A percentile compares a stretch with the other conserved stretches of the same genome.
Evolutionary conservation across 768 basidiomycete genomes (phyloP).

Genomic region (Podaxis carcinomalis): DNA sequence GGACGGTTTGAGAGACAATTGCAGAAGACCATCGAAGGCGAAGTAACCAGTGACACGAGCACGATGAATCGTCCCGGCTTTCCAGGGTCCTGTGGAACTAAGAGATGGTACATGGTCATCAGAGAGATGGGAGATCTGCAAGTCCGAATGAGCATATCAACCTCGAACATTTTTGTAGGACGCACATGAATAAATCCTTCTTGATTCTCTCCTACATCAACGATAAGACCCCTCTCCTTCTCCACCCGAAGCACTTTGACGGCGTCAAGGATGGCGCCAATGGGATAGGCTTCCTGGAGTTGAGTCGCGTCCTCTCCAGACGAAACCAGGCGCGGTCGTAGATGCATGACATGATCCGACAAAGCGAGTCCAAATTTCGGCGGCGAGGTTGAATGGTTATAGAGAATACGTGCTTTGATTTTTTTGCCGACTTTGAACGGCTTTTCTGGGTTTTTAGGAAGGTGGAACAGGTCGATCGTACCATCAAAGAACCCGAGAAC

Average conservation of each 20-base stretch:
- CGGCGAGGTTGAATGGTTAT: conserved; percentile 70
- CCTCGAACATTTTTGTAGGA: conserved; percentile 12
- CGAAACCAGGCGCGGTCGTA: conserved; percentile 37
- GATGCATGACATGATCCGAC: conserved; percentile 62
- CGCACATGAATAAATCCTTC: conserved; percentile 88
- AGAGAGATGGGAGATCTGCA: conserved; percentile 88
- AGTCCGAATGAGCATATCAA: conserved; percentile 8
- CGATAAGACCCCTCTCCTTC: conserved; percentile 75
- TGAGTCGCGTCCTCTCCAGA: conserved; percentile 18
- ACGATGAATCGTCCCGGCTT: conserved; percentile 69
- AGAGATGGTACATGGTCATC: conserved; percentile 88
- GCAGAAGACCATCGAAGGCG: conserved; percentile 80
- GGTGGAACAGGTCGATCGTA: conserved; percentile 79
- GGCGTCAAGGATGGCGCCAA: conserved; percentile 68
- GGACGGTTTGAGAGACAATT: conserved; percentile 81
- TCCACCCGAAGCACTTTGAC: conserved; percentile 76
- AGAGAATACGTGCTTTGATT: conserved; percentile 81
- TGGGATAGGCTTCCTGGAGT: conserved; percentile 58
- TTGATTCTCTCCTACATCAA: conserved; percentile 57
- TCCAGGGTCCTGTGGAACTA: conserved; percentile 77
- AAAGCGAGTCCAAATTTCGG: conserved; percentile 82
- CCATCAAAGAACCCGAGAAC: conserved; percentile 91
- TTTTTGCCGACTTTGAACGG: conserved; percentile 64
- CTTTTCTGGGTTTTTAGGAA: conserved; percentile 41
- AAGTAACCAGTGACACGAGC: conserved; percentile 88